A percentile compares a stretch with the other conserved stretches of the same genome.
Conservation (phyloP, 495 filamentous ascomycete genomes). For the Trypethelium eluteriae region DNA sequence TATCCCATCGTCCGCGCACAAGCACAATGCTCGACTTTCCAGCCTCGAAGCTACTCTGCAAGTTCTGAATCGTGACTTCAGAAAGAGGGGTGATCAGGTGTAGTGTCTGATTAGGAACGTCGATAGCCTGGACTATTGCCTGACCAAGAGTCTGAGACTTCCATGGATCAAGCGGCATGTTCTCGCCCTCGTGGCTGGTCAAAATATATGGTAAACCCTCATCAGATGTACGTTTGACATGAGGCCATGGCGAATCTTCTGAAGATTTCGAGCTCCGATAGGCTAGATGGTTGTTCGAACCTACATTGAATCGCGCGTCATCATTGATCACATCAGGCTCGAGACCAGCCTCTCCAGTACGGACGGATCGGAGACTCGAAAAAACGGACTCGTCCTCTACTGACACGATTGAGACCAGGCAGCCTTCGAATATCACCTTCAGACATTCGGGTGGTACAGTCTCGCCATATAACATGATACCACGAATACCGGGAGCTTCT, state of each 20-base stretch:
- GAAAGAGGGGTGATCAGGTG: constrained; percentile 49
- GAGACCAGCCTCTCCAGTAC: no score
- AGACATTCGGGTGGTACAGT: constrained; percentile 42
- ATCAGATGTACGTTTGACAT: constrained; percentile 16
- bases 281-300: not conserved
- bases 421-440: constrained; percentile 48
- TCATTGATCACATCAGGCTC: not conserved
- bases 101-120: constrained; percentile 38
- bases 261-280: not conserved
- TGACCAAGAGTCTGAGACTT: constrained; percentile 44
- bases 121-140: constrained; percentile 50
- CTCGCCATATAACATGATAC: constrained; percentile 48
- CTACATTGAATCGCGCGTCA: not conserved
- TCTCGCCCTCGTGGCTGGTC: constrained; percentile 11
- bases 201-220: constrained; percentile 24
- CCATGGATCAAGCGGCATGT: constrained; percentile 36
- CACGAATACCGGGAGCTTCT: constrained; percentile 43
- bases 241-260: not conserved
- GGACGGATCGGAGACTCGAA: not conserved
- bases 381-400: constrained; percentile 38
- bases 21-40: constrained; percentile 33
- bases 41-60: not conserved
- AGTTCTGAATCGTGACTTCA: constrained; percentile 12
- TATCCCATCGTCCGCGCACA: constrained; percentile 51
- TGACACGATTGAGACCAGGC: constrained; percentile 50